Evolutionary conservation across 441 rosid species (phyloP), one percentile per base, ranked within the genome.

Genomic region (Erysimum pusillum): DNA sequence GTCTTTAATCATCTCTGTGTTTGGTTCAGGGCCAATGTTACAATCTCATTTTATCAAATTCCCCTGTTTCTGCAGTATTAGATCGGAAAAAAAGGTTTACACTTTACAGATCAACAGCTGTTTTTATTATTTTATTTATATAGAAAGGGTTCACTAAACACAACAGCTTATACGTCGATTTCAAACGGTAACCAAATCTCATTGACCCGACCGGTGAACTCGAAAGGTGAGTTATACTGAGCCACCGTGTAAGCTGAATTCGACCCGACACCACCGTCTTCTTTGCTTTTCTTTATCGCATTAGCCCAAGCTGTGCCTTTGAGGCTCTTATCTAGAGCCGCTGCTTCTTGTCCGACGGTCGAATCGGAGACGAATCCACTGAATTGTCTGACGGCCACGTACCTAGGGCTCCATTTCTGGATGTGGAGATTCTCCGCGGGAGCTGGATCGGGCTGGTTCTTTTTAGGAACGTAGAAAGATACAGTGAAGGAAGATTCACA

Each of bases 211-310:
- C 83, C 67, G 3, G 82, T 22, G 74, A 72, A 90, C 67, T 90
- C 95, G 49, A 92, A 92, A 1, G 98, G 99, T 8, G 99, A 92
- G 74, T 94, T 94, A 59, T 92, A 92, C 84, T 91, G 97, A 0
- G 97, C 94, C 12, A 94, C 96, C 1, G 76, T 89, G 70, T 94
- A 94, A 17, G 73, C 85, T 0, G 92, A 79, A 75, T 81, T 17
- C 0, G 79, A 61, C 6, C 76, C 76, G 2, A 70, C 73, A 25
- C 74, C 77, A 18, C 76, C 80, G 36, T 70, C 61, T 57, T 69
- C 76, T 20, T 17, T 85, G 66, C 84, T 86, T 75, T 86, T 86
- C 71, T 79, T 74, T 13, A 94, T 86, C 5, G 94, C 91, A 17
- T 64, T 77, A 8, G 85, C 87, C 99, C 97, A 92, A 1, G 38